Conservation (phyloP, 352 stramenopile genomes). For the Phytophthora megakarya region DNA sequence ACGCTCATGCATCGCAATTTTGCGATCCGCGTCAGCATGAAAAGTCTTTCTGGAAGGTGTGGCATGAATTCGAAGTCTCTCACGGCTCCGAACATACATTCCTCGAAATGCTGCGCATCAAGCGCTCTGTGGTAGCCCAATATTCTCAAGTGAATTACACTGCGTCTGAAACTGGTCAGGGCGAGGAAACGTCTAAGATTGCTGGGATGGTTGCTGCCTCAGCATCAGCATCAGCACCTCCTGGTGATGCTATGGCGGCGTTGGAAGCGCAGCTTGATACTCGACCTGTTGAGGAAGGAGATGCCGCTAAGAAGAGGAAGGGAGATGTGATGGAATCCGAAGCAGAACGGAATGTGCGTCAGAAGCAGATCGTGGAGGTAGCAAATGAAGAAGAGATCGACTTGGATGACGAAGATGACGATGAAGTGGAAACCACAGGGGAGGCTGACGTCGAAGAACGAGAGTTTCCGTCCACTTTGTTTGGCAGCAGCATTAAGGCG, state of each 20-base stretch:
- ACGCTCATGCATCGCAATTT: slow-evolving; percentile 96
- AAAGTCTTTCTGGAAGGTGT: slow-evolving; percentile 95
- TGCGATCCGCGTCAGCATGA: slow-evolving; percentile 95
- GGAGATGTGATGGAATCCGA: slow-evolving; percentile 52
- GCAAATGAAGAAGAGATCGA: slow-evolving; percentile 94
- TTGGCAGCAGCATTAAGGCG: slow-evolving; percentile 31
- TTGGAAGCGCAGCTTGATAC: slow-evolving; percentile 81
- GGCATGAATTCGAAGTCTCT: slow-evolving; percentile 95
- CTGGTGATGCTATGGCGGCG: slow-evolving; percentile 87
- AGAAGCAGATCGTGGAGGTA: slow-evolving; percentile 76
- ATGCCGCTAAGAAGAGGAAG: slow-evolving; percentile 66
- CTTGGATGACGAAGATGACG: slow-evolving; percentile 86
- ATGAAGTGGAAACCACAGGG: slow-evolving; percentile 38
- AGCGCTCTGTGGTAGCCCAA: slow-evolving; percentile 95
- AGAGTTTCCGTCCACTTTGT: slow-evolving; percentile 56
- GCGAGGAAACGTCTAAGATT: slow-evolving; percentile 32
- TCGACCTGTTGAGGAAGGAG: slow-evolving; percentile 24
- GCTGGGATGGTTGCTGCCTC: slow-evolving; percentile 63
- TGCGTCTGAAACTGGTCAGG: slow-evolving; percentile 85
- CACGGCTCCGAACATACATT: slow-evolving; percentile 99
- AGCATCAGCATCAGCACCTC: slow-evolving; percentile 36
- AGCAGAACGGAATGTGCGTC: slow-evolving; percentile 79
- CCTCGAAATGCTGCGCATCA: slow-evolving; percentile 98
- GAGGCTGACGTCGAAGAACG: slow-evolving; percentile 60
- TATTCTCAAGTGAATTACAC: slow-evolving; percentile 98